Evolutionary conservation across 2,329 filamentous ascomycete species (phyloP), one percentile per base, ranked within the genome.

Genomic region (Colletotrichum tabaci): DNA sequence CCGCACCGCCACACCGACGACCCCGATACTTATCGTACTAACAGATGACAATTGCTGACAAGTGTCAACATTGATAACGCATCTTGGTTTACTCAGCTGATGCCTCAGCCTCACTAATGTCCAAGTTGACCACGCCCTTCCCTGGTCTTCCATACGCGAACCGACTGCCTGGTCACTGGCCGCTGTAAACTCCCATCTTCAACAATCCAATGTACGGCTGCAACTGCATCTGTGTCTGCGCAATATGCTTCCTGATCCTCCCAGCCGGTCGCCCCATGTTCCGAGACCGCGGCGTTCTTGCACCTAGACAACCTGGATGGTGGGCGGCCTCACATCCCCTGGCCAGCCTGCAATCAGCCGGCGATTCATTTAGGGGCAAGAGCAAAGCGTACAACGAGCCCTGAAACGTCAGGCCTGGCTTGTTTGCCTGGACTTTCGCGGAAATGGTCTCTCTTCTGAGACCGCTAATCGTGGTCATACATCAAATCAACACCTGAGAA

Each of bases 71-170:
- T 66, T 71, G 66, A 18, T 66, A 72, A 57, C 57, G 60, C 13
- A 12, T 35, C 5, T 15, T 8, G 18, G 49, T 70, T 38, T 69
- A 69, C 46, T 65, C 66, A 72, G 69, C 58, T 23, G 15, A 26
- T 30, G 35, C 53, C 13, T 65, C 52, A 65, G 58, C 62, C 63
- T 71, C 70, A 67, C 58, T 16, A 62, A 26, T 40, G 30, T 40
- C 30, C n/a, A n/a, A 21, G 23, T 5, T 35, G 16, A 15, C 47
- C n/a, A 23, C 21, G 35, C 15, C 15, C 23, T 72, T 68, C 67
- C 57, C 64, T 64, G 56, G 58, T 67, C 66, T 71, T 67, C 71
- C 49, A 70, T 46, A 30, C 18, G 44, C 52, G 26, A 49, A 35
- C 16, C 9, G 12, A 21, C 6, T 40, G 6, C 42, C 56, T 44